Evolutionary conservation across 306 rosid species (phyloP).

Genomic region (Lathyrus oleraceus): DNA sequence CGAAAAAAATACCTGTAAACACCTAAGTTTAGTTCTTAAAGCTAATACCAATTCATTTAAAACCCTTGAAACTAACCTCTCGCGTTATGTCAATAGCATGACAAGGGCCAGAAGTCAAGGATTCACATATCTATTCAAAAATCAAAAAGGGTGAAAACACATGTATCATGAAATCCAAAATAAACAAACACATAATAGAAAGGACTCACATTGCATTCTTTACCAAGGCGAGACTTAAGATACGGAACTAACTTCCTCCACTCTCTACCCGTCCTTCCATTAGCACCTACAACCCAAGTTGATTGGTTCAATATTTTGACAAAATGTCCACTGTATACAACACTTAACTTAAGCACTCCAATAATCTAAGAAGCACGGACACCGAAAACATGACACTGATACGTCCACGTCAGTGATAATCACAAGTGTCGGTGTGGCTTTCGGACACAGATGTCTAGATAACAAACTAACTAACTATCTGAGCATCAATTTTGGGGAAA

Average conservation of each 20-base stretch:
- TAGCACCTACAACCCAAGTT: constrained; percentile 68
- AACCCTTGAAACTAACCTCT: constrained; percentile 63
- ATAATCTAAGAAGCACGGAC: neutral
- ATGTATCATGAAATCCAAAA: neutral
- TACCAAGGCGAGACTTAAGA: constrained; percentile 75
- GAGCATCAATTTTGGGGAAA: neutral
- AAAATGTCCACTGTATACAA: constrained; percentile 1
- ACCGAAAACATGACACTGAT: too few species aligned
- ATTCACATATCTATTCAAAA: constrained; percentile 74
- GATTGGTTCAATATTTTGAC: constrained; percentile 3
- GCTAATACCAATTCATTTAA: constrained; percentile 14
- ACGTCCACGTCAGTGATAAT: too few species aligned
- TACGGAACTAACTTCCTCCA: constrained; percentile 93
- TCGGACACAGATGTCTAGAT: too few species aligned
- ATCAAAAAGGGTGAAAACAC: neutral
- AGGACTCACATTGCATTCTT: constrained; percentile 64
- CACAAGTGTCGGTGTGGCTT: too few species aligned
- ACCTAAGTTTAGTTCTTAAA: neutral
- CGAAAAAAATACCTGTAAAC: neutral
- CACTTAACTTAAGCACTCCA: neutral
- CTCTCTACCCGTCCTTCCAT: constrained; percentile 82
- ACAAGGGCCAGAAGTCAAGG: constrained; percentile 87
- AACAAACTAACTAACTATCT: neutral
- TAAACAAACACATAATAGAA: constrained; percentile 17
- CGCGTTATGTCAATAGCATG: constrained; percentile 93